These are phyloP conservation scores for Larix kaempferi DNA, from an alignment of 75 land plant genomes.

Conservation along the genomic window DNA sequence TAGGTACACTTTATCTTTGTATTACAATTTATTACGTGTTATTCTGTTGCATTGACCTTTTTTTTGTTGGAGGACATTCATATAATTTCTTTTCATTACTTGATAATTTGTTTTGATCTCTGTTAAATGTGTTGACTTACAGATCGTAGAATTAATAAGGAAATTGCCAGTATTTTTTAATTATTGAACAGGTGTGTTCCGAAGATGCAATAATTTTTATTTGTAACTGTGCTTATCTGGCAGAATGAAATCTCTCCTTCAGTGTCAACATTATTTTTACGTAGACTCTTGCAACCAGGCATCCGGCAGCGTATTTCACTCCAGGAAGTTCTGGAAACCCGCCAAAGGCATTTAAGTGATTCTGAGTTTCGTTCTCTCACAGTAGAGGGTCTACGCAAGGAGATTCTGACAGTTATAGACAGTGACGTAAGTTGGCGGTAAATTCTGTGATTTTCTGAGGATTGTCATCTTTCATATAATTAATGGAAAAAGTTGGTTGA, in stretches of 20 bases:
- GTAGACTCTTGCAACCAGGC: constrained; percentile 78
- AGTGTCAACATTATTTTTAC: constrained; percentile 64
- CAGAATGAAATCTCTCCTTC: constrained; percentile 52
- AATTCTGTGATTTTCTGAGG: not conserved
- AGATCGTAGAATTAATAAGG: not conserved
- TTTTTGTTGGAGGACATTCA: no score
- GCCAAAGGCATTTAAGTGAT: constrained; percentile 50
- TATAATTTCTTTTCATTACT: no score
- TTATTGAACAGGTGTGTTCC: not conserved
- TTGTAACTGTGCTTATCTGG: not conserved
- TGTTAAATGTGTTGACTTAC: not conserved
- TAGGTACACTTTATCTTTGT: no score
- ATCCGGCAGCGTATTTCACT: constrained; percentile 50
- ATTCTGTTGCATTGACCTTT: no score
- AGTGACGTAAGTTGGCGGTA: constrained; percentile 28
- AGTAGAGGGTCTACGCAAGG: constrained; percentile 60
- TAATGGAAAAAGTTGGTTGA: not conserved
- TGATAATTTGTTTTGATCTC: not conserved
- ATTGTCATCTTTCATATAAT: not conserved
- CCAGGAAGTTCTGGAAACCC: constrained; percentile 48
- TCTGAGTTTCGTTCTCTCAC: constrained; percentile 57
- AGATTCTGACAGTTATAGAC: constrained; percentile 51
- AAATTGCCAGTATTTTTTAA: not conserved
- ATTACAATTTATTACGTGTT: no score
- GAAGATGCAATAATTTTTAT: not conserved